phyloP scores from a whole-genome alignment of 306 rosid genomes.

The Casuarina glauca region DNA sequence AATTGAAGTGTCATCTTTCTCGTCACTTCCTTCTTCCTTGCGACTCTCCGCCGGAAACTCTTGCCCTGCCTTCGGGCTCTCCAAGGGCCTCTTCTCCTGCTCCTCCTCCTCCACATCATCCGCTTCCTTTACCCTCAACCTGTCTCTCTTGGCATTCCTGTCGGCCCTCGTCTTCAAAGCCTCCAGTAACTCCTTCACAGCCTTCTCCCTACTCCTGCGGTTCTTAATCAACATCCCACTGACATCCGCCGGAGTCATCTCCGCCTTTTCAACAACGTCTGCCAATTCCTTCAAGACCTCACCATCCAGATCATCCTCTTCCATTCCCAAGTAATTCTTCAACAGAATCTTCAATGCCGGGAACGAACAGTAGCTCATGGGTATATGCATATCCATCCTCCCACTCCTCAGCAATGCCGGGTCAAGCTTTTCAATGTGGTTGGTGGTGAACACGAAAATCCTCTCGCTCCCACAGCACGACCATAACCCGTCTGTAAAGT shows the following conservation, averaged over 20 bases:
- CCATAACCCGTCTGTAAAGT: conserved; percentile 96
- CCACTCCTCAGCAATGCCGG: conserved; percentile 89
- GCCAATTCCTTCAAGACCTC: conserved; percentile 38
- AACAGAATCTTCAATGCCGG: conserved; percentile 71
- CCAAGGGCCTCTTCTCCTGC: conserved; percentile 92
- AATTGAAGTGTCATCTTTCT: conserved; percentile 21
- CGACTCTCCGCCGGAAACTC: conserved; percentile 46
- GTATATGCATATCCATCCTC: conserved; percentile 94
- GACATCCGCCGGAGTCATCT: conserved; percentile 91
- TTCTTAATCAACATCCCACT: conserved; percentile 92
- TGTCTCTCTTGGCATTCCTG: conserved; percentile 43
- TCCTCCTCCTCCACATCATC: conserved; percentile 52
- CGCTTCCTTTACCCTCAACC: conserved; percentile 18
- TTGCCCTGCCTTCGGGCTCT: conserved; percentile 68
- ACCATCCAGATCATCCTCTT: conserved; percentile 38
- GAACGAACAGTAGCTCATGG: conserved; percentile 74
- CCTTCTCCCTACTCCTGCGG: conserved; percentile 53
- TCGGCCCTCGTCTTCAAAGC: conserved; percentile 53
- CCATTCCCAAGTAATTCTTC: conserved; percentile 62
- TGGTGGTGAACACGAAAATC: conserved; percentile 88
- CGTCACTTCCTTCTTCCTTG: conserved; percentile 44
- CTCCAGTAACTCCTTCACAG: conserved; percentile 61
- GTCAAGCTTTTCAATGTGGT: conserved; percentile 96
- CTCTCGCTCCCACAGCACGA: conserved; percentile 98
- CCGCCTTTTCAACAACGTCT: conserved; percentile 56